Base-by-base conservation (phyloP, 2,329 filamentous ascomycete genomes). In the Thielaviopsis euricoi region DNA sequence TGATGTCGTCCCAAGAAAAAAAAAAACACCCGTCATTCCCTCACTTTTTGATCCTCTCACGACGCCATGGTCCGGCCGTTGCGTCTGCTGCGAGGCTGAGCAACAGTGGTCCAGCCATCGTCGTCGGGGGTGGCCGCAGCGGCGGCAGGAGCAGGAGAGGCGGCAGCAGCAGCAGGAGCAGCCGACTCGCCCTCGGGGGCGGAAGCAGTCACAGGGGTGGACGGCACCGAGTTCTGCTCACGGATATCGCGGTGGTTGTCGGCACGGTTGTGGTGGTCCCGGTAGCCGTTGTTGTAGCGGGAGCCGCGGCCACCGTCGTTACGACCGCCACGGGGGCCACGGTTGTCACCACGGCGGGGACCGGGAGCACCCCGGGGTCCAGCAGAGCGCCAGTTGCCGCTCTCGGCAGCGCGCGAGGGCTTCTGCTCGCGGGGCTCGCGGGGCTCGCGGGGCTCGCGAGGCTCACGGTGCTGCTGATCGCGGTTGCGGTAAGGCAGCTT, bases 31-130 rank as follows among this genome's bases (percentile, higher is more conserved):
- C 22, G 37, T 46, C 52, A 55, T 55, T 49, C 53, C 40, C 40
- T 22, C 43, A 50, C 29, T 15, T 49, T 56, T 19, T 46, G 43
- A 43, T 46, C 26, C 23, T 25, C 49, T 51, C 50, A 60, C 56
- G 52, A 56, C 23, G 52, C 53, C 26, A 56, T 26, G 40, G 56
- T 43, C 50, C 56, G 56, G 17, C 53, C 50, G 23, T 50, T 53
- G 40, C 52, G 60, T 29, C 49, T 64, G 55, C 63, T 61, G 37
- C 63, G 63, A 57, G 58, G 50, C 57, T 59, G 61, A 56, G 69
- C 62, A 57, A 82, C 81, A 25, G 78, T 84, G 62, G 79, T 82
- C 81, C 81, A 85, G 63, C 81, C 81, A 66, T 84, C 81, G 43
- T 80, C 80, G 52, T 80, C 77, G 54, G 72, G 68, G 46, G 71